Percentiles rank a stretch among this genome's conserved stretches.
Evolutionary conservation across 2,329 filamentous ascomycete genomes (phyloP).

Genomic region (Capronia americana): DNA sequence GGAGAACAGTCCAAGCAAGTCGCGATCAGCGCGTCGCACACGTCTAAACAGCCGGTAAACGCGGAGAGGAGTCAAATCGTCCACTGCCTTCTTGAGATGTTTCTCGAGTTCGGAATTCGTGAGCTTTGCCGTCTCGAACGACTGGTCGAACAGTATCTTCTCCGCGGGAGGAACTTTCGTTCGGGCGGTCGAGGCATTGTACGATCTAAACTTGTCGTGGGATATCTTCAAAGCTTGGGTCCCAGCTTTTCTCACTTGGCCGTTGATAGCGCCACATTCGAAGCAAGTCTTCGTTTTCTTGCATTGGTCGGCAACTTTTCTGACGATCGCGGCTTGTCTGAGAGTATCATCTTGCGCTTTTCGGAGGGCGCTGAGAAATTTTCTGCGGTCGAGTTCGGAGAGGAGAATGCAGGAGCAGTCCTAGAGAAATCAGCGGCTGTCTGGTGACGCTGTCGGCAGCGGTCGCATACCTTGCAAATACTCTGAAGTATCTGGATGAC

Average conservation of each 20-base stretch:
- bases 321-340: conserved; percentile 79
- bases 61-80: conserved; percentile 88
- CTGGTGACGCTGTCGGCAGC: conserved; percentile 9
- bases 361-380: conserved; percentile 79
- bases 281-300: conserved; percentile 84
- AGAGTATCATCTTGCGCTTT: conserved; percentile 85
- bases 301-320: conserved; percentile 87
- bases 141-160: conserved; percentile 84
- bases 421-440: conserved; percentile 44
- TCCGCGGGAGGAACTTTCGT: conserved; percentile 82
- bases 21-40: conserved; percentile 83
- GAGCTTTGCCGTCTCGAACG: conserved; percentile 79
- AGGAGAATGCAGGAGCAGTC: conserved; percentile 85
- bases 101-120: conserved; percentile 85
- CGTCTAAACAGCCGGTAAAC: conserved; percentile 91
- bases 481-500: conserved; percentile 90
- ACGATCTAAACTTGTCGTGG: conserved; percentile 89
- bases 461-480: conserved; percentile 75
- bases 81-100: conserved; percentile 87
- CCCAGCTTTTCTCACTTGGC: conserved; percentile 87
- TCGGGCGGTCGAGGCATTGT: conserved; percentile 83
- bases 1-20: conserved; percentile 86
- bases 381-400: conserved; percentile 76
- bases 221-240: conserved; percentile 84
- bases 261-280: conserved; percentile 81